Evolutionary conservation across 495 filamentous ascomycete species (phyloP), one percentile per base, ranked within the genome.

Genomic region (Hypoxylon fragiforme): DNA sequence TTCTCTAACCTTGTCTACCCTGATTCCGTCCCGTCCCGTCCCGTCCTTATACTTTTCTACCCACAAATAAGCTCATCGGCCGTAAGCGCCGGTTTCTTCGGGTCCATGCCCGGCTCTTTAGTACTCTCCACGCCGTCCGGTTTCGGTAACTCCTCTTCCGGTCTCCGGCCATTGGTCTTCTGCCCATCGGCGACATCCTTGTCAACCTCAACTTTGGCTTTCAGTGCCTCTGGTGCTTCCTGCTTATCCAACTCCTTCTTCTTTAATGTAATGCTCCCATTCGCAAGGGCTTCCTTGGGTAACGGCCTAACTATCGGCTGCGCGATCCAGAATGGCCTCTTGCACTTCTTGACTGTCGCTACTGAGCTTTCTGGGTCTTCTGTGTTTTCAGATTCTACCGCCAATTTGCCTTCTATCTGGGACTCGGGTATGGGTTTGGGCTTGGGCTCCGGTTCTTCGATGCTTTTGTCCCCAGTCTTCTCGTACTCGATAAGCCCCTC

Each of bases 301-400:
- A 96, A 62, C 30, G 91, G 92, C 22, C 94, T 76, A 1, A 96
- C 78, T 59, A 97, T 89, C 2, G 94, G 90, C 72, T 99, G 94
- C 36, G 89, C 92, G 3, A 96, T 75, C 89, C 92, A 99, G 80
- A 84, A 97, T 2, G 94, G 94, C 44, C 89, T 70, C 63, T 81
- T 83, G 63, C 88, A 92, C 41, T 81, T 75, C 48, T 77, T 81
- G 21, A 92, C 85, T 1, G 85, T 82, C 21, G 79, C 80, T 19
- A 83, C 78, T 7, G 88, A 91, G 48, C 83, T 85, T 54, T 81
- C 77, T 0, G 57, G 61, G 32, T 73, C 62, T 31, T 60, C 38
- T 13, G 50, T 48, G 32, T 56, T 41, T 1, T 62, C 34, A 0
- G 66, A 61, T 7, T 60, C 44, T 39, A 65, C 43, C 49, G 68